phyloP scores from a whole-genome alignment of 2,329 filamentous ascomycete species.

The Aspergillus aculeatus region DNA sequence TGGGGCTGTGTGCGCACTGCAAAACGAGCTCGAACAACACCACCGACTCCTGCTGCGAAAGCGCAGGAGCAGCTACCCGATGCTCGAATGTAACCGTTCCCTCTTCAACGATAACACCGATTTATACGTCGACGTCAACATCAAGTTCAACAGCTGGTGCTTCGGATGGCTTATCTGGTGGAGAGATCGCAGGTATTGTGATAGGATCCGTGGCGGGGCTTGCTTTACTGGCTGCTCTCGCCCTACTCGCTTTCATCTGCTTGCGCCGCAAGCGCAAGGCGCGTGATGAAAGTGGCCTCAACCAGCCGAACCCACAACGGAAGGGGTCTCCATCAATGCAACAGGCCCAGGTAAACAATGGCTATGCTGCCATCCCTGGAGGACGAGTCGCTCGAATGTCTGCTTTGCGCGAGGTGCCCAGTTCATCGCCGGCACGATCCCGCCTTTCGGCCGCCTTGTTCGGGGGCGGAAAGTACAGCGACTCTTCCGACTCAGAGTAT shows the following conservation, averaged over 20 bases:
- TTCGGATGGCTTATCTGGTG: conserved; percentile 65
- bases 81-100: conserved; percentile 79
- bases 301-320: conserved; percentile 74
- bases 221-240: conserved; percentile 65
- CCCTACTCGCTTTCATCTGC: conserved; percentile 59
- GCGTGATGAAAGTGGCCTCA: conserved; percentile 76
- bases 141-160: conserved; percentile 54
- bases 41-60: conserved; percentile 93
- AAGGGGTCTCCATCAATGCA: conserved; percentile 44
- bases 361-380: conserved; percentile 75
- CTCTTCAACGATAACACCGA: conserved; percentile 59
- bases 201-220: conserved; percentile 74
- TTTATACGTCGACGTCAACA: conserved; percentile 65
- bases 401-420: conserved; percentile 75
- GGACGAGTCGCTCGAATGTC: conserved; percentile 95
- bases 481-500: conserved; percentile 61
- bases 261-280: conserved; percentile 57
- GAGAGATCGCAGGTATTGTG: conserved; percentile 86
- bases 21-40: conserved; percentile 78
- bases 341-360: conserved; percentile 45
- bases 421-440: conserved; percentile 58
- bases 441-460: conserved; percentile 51
- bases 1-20: conserved; percentile 85
- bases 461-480: conserved; percentile 51
- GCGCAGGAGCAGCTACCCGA: conserved; percentile 68